Evolutionary conservation across 768 basidiomycete species (phyloP).

Genomic region (Psilocybe cubensis): DNA sequence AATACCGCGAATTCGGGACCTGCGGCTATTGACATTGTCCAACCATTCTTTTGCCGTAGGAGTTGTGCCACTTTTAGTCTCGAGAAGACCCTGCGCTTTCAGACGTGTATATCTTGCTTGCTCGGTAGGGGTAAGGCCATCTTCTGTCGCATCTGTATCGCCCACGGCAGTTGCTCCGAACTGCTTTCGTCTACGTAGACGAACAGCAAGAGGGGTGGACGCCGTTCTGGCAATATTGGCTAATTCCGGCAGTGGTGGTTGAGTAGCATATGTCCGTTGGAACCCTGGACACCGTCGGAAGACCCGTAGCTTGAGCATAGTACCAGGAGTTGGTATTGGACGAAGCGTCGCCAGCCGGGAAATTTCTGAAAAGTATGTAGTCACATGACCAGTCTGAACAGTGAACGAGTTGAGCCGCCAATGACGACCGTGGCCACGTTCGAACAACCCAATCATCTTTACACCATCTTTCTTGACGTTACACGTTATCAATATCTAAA

Average conservation of each 20-base stretch:
- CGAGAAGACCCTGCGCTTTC: conserved; percentile 54
- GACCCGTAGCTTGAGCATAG: conserved; percentile 33
- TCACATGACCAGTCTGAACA: neutral
- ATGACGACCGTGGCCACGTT: neutral
- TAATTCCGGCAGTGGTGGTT: conserved; percentile 39
- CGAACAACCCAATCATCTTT: neutral
- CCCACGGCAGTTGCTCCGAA: conserved; percentile 37
- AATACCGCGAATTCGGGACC: conserved; percentile 72
- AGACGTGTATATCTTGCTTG: conserved; percentile 62
- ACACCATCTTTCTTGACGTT: conserved; percentile 1
- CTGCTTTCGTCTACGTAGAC: conserved; percentile 64
- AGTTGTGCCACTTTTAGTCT: conserved; percentile 33
- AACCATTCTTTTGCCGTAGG: conserved; percentile 64
- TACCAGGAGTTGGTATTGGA: neutral
- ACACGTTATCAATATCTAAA: conserved; percentile 8
- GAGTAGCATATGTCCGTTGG: conserved; percentile 42
- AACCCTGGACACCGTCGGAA: conserved; percentile 31
- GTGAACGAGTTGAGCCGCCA: neutral
- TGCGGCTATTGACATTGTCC: conserved; percentile 53
- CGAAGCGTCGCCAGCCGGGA: conserved; percentile 12
- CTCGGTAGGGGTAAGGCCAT: conserved; percentile 71
- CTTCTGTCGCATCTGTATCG: conserved; percentile 48
- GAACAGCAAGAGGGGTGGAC: conserved; percentile 76
- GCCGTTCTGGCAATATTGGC: conserved; percentile 63
- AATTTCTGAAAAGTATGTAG: conserved; percentile 14